Evolutionary conservation across 176 grass and related monocot species (phyloP).

Genomic region (Lolium perenne): DNA sequence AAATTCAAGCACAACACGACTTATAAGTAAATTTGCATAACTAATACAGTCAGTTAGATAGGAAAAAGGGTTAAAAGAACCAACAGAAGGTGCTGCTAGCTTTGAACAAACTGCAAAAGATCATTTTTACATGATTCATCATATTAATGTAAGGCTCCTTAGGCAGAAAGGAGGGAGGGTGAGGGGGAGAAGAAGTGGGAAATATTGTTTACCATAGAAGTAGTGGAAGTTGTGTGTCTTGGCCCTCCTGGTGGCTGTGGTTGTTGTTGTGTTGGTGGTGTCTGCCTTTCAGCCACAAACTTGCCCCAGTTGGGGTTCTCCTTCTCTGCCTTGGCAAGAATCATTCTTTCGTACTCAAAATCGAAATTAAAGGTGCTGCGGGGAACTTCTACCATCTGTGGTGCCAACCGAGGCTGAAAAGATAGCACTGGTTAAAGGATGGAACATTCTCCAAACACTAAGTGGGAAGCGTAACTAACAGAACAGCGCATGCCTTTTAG

Average conservation of each 20-base stretch:
- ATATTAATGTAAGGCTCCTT: background rate
- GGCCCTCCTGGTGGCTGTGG: conserved; percentile 45
- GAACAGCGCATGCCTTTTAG: background rate
- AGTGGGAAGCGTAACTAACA: background rate
- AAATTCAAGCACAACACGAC: background rate
- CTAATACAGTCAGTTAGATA: background rate
- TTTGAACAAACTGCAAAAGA: background rate
- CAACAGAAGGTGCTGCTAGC: background rate
- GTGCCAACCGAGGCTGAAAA: conserved; percentile 81
- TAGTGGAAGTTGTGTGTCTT: conserved; percentile 36
- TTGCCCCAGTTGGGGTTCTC: conserved; percentile 85
- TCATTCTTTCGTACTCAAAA: conserved; percentile 91
- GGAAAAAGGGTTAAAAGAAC: background rate
- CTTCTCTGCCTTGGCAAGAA: conserved; percentile 90
- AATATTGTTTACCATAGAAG: conserved; percentile 40
- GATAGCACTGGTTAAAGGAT: conserved; percentile 22
- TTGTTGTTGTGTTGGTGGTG: conserved; percentile 26
- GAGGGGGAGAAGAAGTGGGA: background rate
- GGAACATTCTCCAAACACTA: background rate
- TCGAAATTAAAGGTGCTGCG: conserved; percentile 83
- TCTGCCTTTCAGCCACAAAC: conserved; percentile 65
- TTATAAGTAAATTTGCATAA: background rate
- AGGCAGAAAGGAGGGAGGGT: background rate
- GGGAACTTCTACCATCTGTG: conserved; percentile 72
- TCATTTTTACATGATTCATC: conserved; percentile 3